Evolutionary conservation across 1,139 yeast species (phyloP), one percentile per base, ranked within the genome.

Genomic region (Diutina scorzettiae): DNA sequence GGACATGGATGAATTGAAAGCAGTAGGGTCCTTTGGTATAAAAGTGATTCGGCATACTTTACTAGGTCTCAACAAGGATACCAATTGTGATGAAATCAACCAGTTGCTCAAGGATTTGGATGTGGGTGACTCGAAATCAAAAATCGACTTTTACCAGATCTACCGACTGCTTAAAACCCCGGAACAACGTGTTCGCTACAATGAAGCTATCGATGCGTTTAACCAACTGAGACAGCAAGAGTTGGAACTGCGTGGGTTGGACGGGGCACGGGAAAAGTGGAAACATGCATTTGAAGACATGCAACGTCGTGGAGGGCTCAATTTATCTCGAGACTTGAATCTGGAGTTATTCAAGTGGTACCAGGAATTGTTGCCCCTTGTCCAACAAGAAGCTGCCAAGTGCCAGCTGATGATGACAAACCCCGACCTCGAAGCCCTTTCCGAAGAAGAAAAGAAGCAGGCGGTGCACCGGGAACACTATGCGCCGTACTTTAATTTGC

Each of bases 261-360:
- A 83, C 51, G 91, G 91, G 2, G 95, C 97, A 0, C 77, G 73
- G 48, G 85, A 80, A 53, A 81, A 83, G 57, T 91, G 97, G 97
- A 80, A 76, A 54, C 81, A 79, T 51, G 91, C 81, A 49, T 81
- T 76, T 52, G 93, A 85, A 52, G 80, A 76, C 45, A 68, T 81
- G 57, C 74, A 73, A 47, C 73, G 70, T 41, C 67, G 81, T 51
- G 87, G 89, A n/a, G 74, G 68, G 7, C 49, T 77, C 37, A 60
- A 76, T 21, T 62, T 79, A 41, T 70, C 75, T 43, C 73, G 76
- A 46, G 71, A 76, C 5, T 63, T 89, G 42, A 87, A 85, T 48
- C 81, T 78, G 2, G 76, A 79, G 50, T 63, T 91, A 33, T 91
- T 86, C 73, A 76, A 76, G 48, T 91, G 97, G 85, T 73, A 76